Evolutionary conservation across 108 stramenopile genomes (phyloP).

Genomic region (Conticribra guillardii): DNA sequence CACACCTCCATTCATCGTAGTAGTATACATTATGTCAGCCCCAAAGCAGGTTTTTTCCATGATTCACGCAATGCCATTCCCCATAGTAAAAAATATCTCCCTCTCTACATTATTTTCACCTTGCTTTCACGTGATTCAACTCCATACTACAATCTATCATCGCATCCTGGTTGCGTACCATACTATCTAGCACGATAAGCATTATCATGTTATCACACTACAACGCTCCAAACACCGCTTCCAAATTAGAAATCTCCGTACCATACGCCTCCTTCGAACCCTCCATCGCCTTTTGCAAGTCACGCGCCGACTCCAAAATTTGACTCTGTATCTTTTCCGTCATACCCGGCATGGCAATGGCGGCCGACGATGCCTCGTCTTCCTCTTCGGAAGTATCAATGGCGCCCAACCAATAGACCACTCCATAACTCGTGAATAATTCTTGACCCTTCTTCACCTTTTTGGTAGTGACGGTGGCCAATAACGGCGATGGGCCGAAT

Average conservation of each 20-base stretch:
- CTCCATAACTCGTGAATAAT: conserved; percentile 42
- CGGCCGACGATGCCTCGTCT: neutral
- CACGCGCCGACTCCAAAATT: conserved; percentile 34
- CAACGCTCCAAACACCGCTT: neutral
- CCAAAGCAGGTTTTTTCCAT: no score
- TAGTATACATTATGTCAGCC: no score
- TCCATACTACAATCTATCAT: no score
- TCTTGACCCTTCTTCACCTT: conserved; percentile 47
- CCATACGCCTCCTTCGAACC: conserved; percentile 5
- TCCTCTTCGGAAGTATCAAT: neutral
- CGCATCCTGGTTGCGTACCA: no score
- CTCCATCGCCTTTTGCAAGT: conserved; percentile 29
- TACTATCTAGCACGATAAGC: no score
- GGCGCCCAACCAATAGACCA: conserved; percentile 38
- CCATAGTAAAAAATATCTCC: no score
- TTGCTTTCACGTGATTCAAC: no score
- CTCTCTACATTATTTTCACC: no score
- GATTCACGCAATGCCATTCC: no score
- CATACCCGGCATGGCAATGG: conserved; percentile 7
- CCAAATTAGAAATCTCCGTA: conserved; percentile 16
- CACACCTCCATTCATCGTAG: no score
- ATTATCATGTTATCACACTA: neutral
- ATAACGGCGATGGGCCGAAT: conserved; percentile 34
- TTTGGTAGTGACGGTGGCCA: conserved; percentile 43
- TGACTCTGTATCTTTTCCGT: conserved; percentile 27